Evolutionary conservation across 495 filamentous ascomycete species (phyloP).

Genomic region (Xylaria curta): DNA sequence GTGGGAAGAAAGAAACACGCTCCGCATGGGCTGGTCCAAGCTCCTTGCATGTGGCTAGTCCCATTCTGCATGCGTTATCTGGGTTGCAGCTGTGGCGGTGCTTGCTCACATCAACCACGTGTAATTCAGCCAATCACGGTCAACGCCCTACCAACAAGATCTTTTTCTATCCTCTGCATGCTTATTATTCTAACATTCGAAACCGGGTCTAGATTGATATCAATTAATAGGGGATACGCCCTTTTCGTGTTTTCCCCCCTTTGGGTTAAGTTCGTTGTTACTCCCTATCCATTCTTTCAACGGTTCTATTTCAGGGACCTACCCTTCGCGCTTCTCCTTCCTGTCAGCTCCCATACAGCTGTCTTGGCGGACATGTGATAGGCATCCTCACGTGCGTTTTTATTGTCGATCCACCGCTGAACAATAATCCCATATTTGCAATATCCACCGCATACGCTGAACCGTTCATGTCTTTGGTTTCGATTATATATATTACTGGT

Average conservation of each 20-base stretch:
- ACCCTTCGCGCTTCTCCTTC: not conserved
- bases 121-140: conserved; percentile 17
- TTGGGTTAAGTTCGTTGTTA: not conserved
- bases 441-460: not conserved
- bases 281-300: not conserved
- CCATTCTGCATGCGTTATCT: not conserved
- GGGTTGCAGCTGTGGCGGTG: conserved; percentile 20
- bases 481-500: not conserved
- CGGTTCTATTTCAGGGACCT: not conserved
- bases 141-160: conserved; percentile 5
- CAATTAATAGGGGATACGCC: not conserved
- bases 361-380: conserved; percentile 25
- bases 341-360: conserved; percentile 15
- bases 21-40: conserved; percentile 21
- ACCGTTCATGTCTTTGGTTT: conserved; percentile 8
- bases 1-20: conserved; percentile 21
- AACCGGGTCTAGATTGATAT: not conserved
- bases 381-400: conserved; percentile 4
- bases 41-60: conserved; percentile 23
- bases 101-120: not conserved
- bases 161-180: conserved; percentile 5
- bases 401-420: not conserved
- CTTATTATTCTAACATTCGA: not conserved
- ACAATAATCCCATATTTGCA: not conserved
- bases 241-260: not conserved